A percentile compares a stretch with the other conserved stretches of the same genome.
phyloP scores from a whole-genome alignment of 768 basidiomycete genomes.

The Leccinum variicolor region DNA sequence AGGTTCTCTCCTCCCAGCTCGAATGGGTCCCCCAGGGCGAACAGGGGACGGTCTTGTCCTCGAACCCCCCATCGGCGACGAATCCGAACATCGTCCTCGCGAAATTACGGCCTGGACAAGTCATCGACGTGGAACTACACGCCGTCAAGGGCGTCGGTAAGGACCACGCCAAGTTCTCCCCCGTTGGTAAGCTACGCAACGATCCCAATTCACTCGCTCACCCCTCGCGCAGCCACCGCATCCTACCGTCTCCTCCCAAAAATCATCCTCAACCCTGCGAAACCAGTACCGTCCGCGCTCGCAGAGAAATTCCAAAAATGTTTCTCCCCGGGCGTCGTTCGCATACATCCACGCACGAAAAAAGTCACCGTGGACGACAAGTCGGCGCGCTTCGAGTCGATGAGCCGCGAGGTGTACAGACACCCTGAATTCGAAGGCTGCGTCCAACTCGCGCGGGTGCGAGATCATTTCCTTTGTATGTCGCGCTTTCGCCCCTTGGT shows the following conservation, averaged over 20 bases:
- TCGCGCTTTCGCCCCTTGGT: constrained; percentile 5
- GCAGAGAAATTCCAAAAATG: constrained; percentile 82
- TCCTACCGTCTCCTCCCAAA: constrained; percentile 91
- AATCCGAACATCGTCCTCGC: constrained; percentile 84
- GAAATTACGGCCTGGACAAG: constrained; percentile 90
- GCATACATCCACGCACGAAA: constrained; percentile 54
- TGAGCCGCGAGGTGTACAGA: constrained; percentile 88
- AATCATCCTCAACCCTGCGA: constrained; percentile 63
- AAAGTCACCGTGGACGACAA: constrained; percentile 59
- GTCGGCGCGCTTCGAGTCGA: constrained; percentile 77
- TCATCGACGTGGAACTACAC: constrained; percentile 80
- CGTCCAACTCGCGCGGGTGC: constrained; percentile 79
- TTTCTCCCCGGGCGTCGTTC: constrained; percentile 82
- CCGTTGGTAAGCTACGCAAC: constrained; percentile 64
- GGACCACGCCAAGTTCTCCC: constrained; percentile 95
- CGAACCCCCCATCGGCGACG: constrained; percentile 56
- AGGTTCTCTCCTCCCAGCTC: constrained; percentile 64
- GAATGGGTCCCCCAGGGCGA: constrained; percentile 81
- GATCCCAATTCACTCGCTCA: background rate
- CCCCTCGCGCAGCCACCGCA: constrained; percentile 67
- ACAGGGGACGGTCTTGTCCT: constrained; percentile 59
- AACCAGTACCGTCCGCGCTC: constrained; percentile 74
- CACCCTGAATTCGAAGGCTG: constrained; percentile 86
- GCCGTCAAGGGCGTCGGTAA: constrained; percentile 91
- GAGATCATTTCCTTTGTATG: constrained; percentile 93